Percentiles rank a stretch among this genome's conserved stretches.
Conservation (phyloP, 495 filamentous ascomycete species). For the Cercophora scortea region DNA sequence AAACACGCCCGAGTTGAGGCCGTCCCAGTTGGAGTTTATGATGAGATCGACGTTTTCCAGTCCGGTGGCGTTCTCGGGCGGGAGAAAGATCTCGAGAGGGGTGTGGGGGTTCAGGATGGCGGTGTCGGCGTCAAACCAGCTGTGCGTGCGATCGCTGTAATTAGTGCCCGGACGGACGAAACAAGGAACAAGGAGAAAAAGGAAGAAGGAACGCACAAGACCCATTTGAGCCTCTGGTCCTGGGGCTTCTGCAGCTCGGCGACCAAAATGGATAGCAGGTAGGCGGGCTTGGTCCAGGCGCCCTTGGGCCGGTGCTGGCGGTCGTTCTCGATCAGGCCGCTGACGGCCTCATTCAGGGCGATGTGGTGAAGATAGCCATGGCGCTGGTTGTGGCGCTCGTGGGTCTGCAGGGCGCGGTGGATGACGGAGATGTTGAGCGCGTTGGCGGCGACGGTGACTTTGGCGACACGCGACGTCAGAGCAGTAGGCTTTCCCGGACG, state of each 20-base stretch:
- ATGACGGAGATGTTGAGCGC: constrained; percentile 13
- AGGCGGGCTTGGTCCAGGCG: constrained; percentile 43
- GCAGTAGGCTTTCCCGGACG: neutral
- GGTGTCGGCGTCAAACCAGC: constrained; percentile 48
- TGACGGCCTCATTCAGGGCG: constrained; percentile 14
- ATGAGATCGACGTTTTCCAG: constrained; percentile 39
- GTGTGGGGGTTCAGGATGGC: constrained; percentile 45
- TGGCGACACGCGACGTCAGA: constrained; percentile 10
- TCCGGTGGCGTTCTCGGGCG: constrained; percentile 24
- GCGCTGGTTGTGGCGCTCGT: constrained; percentile 14
- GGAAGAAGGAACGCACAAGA: constrained; percentile 31
- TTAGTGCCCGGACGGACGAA: neutral
- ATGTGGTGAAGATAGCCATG: constrained; percentile 20
- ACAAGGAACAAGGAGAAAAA: neutral
- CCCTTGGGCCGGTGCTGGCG: constrained; percentile 9
- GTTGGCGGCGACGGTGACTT: constrained; percentile 20
- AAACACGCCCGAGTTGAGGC: constrained; percentile 51
- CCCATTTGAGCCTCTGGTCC: constrained; percentile 40
- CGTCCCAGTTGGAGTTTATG: constrained; percentile 44
- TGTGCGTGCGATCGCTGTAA: constrained; percentile 1
- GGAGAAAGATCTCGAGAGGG: constrained; percentile 45
- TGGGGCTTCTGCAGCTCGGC: constrained; percentile 43
- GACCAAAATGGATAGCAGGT: constrained; percentile 37
- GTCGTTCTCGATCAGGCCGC: constrained; percentile 17
- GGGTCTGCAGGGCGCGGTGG: constrained; percentile 13